phyloP scores from a whole-genome alignment of 805 yeast species.

The Kluyveromyces wickerhamii region DNA sequence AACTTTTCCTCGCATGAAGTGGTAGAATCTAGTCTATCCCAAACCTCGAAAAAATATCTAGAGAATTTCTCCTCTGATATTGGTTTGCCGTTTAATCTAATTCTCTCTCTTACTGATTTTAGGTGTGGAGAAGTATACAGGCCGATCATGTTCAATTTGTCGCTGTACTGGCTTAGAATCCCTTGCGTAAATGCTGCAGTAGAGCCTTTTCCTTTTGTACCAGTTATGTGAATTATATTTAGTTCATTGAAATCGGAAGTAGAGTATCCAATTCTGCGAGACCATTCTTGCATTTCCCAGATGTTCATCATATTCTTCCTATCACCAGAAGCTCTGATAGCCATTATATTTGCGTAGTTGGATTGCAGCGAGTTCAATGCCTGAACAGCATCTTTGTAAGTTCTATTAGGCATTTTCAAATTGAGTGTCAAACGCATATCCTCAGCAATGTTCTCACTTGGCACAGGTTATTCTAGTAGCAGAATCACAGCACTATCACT shows the following conservation, averaged over 20 bases:
- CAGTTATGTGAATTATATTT: constrained; percentile 87
- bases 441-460: no score
- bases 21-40: constrained; percentile 67
- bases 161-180: constrained; percentile 57
- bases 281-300: constrained; percentile 81
- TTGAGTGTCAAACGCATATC: constrained; percentile 4
- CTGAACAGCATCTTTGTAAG: constrained; percentile 63
- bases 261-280: constrained; percentile 57
- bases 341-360: constrained; percentile 83
- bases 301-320: constrained; percentile 60
- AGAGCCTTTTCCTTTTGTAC: constrained; percentile 98
- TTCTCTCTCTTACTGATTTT: constrained; percentile 86
- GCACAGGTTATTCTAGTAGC: no score
- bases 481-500: no score
- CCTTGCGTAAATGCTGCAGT: constrained; percentile 92
- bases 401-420: constrained; percentile 19
- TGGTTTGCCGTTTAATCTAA: constrained; percentile 80
- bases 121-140: constrained; percentile 96
- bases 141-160: constrained; percentile 53
- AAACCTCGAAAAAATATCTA: constrained; percentile 86
- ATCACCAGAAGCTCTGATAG: constrained; percentile 61
- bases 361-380: constrained; percentile 85
- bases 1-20: constrained; percentile 46
- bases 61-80: constrained; percentile 74
- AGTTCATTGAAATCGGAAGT: constrained; percentile 62